Evolutionary conservation across 1,284 basidiomycete species (phyloP).

Genomic region (Heterobasidion occidentale): DNA sequence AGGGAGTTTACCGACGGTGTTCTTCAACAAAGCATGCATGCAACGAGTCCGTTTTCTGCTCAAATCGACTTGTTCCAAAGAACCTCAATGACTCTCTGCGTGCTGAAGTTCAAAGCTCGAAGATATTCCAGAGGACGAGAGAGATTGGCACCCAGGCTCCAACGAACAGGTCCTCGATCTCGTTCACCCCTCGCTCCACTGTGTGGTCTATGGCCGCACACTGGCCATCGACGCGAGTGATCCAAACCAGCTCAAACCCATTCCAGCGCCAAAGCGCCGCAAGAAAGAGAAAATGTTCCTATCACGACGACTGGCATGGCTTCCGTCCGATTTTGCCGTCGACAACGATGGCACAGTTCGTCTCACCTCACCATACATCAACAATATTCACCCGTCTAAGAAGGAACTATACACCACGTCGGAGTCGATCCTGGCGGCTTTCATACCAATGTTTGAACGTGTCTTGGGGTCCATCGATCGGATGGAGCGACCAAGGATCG

Average conservation of each 20-base stretch:
- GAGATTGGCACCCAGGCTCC: constrained; percentile 17
- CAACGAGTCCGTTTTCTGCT: not conserved
- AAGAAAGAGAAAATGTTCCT: not conserved
- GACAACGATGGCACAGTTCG: not conserved
- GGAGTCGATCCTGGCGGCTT: constrained; percentile 19
- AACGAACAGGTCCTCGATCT: constrained; percentile 15
- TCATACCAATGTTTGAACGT: not conserved
- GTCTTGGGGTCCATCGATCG: not conserved
- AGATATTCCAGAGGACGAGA: constrained; percentile 8
- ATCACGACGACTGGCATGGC: not conserved
- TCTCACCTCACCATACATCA: constrained; percentile 14
- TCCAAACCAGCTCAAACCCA: not conserved
- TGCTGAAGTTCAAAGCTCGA: constrained; percentile 2
- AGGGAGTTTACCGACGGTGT: not conserved
- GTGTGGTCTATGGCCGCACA: constrained; percentile 6
- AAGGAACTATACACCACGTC: constrained; percentile 22
- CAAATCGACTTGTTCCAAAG: not conserved
- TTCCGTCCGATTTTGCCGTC: not conserved
- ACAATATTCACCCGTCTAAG: constrained; percentile 25
- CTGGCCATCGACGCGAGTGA: not conserved
- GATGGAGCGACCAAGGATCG: not conserved
- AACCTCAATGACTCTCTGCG: not conserved
- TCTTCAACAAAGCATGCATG: not conserved
- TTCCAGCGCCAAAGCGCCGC: not conserved
- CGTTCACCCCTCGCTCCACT: constrained; percentile 8